Evolutionary conservation across 2,329 filamentous ascomycete genomes (phyloP).

Genomic region (Alternaria arbusti): DNA sequence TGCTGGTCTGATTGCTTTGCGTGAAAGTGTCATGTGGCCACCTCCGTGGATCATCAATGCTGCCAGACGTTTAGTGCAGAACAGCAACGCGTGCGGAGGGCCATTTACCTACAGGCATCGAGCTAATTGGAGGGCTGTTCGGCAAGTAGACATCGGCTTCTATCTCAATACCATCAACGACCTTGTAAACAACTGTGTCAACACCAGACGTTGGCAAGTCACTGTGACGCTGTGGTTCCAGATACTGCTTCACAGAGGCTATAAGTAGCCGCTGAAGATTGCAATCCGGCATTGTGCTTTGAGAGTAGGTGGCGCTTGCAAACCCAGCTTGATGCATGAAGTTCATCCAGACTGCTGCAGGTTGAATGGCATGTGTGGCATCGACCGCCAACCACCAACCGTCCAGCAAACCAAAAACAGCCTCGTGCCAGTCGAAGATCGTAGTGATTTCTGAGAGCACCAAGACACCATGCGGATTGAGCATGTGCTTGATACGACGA

Average conservation of each 20-base stretch:
- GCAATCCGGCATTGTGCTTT: conserved; percentile 1
- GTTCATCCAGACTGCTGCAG: conserved; percentile 11
- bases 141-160: conserved; percentile 47
- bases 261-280: conserved; percentile 10
- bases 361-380: conserved; percentile 10
- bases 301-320: conserved; percentile 7
- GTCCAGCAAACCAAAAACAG: conserved; percentile 29
- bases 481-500: conserved; percentile 9
- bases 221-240: background rate
- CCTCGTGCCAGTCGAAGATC: conserved; percentile 22
- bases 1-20: conserved; percentile 46
- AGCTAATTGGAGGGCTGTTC: background rate
- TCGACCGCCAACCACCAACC: conserved; percentile 32
- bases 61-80: conserved; percentile 19
- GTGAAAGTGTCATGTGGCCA: conserved; percentile 50
- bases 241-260: conserved; percentile 1
- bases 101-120: conserved; percentile 15
- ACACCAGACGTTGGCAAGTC: background rate
- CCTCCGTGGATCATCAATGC: conserved; percentile 57
- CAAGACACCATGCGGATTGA: conserved; percentile 17
- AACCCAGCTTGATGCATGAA: conserved; percentile 13
- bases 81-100: background rate
- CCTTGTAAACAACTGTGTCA: conserved; percentile 19
- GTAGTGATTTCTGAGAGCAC: conserved; percentile 23
- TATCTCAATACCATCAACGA: conserved; percentile 14